A percentile compares a stretch with the other conserved stretches of the same genome.
Evolutionary conservation across 192 early-diverging fungal species (phyloP).

Genomic region (Dissophora ornata): DNA sequence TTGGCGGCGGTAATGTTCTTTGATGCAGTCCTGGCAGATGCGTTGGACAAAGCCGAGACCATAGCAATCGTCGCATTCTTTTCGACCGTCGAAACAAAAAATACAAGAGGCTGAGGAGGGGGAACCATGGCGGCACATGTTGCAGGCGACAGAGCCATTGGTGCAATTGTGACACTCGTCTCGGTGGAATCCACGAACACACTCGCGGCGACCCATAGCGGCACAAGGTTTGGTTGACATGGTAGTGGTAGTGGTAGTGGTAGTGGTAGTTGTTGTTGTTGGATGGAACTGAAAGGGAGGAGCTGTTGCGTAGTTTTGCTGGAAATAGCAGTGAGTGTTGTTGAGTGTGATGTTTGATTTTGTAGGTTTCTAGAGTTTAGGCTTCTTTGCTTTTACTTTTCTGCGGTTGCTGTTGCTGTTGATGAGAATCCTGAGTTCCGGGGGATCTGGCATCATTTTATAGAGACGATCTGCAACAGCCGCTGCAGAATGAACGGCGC

Average conservation of each 20-base stretch:
- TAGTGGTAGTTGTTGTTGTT: neutral
- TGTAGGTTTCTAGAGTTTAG: neutral
- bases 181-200: conserved; percentile 24
- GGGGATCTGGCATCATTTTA: neutral
- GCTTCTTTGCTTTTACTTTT: too few relatives aligned
- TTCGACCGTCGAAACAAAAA: conserved; percentile 31
- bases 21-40: conserved; percentile 40
- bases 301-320: too few relatives aligned
- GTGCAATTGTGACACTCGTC: conserved; percentile 32
- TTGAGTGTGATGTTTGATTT: neutral
- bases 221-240: conserved; percentile 25
- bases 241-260: neutral
- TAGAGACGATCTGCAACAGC: too few relatives aligned
- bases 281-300: too few relatives aligned
- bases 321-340: neutral
- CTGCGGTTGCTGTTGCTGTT: conserved; percentile 1
- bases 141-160: conserved; percentile 16
- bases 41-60: conserved; percentile 31
- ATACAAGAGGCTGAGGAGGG: conserved; percentile 14
- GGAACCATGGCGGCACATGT: conserved; percentile 31
- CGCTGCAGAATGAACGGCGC: too few relatives aligned
- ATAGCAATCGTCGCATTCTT: conserved; percentile 35
- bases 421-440: neutral
- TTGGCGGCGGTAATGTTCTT: conserved; percentile 28
- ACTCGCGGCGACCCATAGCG: conserved; percentile 34